Conservation (phyloP, 2,329 filamentous ascomycete genomes). For the Colletotrichum sp. region DNA sequence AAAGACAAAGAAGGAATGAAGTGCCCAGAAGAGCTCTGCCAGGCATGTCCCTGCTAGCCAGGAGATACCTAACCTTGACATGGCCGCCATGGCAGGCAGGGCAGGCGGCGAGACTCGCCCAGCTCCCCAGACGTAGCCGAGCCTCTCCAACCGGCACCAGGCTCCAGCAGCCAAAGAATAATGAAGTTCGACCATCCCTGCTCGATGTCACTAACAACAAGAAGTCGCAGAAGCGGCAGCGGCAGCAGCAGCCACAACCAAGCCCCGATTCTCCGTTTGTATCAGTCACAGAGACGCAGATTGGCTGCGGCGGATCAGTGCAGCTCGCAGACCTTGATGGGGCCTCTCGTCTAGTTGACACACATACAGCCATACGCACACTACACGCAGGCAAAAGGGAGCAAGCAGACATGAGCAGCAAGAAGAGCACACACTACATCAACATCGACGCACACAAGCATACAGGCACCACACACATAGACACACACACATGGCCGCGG, state of each 20-base stretch:
- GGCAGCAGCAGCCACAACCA: conserved; percentile 1
- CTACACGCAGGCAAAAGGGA: neutral
- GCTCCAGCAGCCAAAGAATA: neutral
- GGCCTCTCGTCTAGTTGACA: neutral
- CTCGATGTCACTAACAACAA: neutral
- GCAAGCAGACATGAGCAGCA: neutral
- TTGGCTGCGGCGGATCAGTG: conserved; percentile 1
- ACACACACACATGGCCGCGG: conserved; percentile 22
- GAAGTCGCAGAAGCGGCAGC: neutral
- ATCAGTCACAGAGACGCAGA: neutral
- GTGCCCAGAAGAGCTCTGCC: neutral
- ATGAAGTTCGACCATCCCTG: neutral
- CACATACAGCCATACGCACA: neutral
- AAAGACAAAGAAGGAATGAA: neutral
- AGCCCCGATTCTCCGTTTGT: conserved; percentile 6
- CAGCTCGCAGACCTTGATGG: neutral
- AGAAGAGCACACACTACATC: neutral
- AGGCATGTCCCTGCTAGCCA: neutral
- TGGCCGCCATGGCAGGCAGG: neutral
- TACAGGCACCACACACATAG: conserved; percentile 26
- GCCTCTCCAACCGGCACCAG: neutral
- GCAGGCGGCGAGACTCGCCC: neutral
- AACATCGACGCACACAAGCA: conserved; percentile 20
- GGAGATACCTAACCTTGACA: neutral
- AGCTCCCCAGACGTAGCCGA: neutral